A percentile compares a stretch with the other conserved stretches of the same genome.
Evolutionary conservation across 108 stramenopile genomes (phyloP).

Genomic region (Aureococcus anophagefferens): DNA sequence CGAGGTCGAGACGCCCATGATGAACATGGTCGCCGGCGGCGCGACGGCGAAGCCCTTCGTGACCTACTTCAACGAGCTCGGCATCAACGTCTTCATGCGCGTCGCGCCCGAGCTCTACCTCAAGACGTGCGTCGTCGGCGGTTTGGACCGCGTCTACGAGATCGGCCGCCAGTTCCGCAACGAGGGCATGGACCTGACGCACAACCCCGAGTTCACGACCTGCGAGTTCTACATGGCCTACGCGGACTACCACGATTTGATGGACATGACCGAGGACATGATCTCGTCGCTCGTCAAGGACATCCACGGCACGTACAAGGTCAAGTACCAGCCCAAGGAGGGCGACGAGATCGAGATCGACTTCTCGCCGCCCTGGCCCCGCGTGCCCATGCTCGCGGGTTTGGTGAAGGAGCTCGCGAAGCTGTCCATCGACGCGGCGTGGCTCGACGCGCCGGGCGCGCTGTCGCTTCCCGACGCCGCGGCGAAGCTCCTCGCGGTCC

Average conservation of each 20-base stretch:
- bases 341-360: slow-evolving; percentile 80
- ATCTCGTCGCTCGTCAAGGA: slow-evolving; percentile 86
- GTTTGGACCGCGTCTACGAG: slow-evolving; percentile 97
- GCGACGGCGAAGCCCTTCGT: slow-evolving; percentile 95
- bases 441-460: too few relatives aligned
- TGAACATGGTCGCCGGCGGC: slow-evolving; percentile 98
- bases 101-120: slow-evolving; percentile 95
- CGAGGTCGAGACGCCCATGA: slow-evolving; percentile 99
- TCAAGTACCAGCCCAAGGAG: slow-evolving; percentile 87
- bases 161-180: slow-evolving; percentile 98
- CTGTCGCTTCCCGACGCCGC: slow-evolving; percentile 50
- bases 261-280: slow-evolving; percentile 95
- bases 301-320: slow-evolving; percentile 85
- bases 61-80: slow-evolving; percentile 94
- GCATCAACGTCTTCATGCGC: slow-evolving; percentile 86
- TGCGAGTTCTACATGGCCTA: slow-evolving; percentile 98
- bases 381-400: slow-evolving; percentile 93
- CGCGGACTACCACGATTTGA: slow-evolving; percentile 97
- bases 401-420: slow-evolving; percentile 73
- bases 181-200: slow-evolving; percentile 97
- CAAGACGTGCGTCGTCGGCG: slow-evolving; percentile 94
- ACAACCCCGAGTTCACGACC: slow-evolving; percentile 99
- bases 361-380: slow-evolving; percentile 93
- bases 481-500: slow-evolving; percentile 56
- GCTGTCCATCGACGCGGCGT: slow-evolving; percentile 60